Evolutionary conservation across 2,329 filamentous ascomycete species (phyloP), one percentile per base, ranked within the genome.

Genomic region (Salinomyces thailandicus): DNA sequence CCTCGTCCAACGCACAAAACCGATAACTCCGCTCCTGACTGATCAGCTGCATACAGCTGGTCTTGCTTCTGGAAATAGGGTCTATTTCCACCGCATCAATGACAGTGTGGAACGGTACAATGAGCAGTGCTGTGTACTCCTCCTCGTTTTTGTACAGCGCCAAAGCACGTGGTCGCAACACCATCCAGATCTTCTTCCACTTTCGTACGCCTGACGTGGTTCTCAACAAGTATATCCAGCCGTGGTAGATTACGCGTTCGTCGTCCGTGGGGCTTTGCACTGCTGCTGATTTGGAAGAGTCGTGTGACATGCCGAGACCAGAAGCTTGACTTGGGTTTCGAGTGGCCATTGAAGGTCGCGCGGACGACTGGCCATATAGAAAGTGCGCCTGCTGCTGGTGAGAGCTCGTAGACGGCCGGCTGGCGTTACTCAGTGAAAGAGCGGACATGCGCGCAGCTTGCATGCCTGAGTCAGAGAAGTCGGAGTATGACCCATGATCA

Each of bases 131-230:
- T 9, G 82, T 80, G 59, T 96, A 96, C 62, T 98, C 91, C 45
- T 75, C 67, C 38, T 93, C 84, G 54, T 93, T 81, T 61, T 95
- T 95, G 69, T 98, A 98, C 17, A 96, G 73, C 12, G 85, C 82
- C 19, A 98, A 67, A 45, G 83, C 86, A 35, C 81, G 79, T 1
- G 85, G 81, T 19, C 91, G 82, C 35, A 98, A 71, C 0, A 96
- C 91, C 9, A 81, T 82, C 91, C 91, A 96, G 41, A 86, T 72
- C 50, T 85, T 81, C 67, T 94, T 95, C 91, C 91, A 98, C 53
- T 93, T 83, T 31, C 82, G 78, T 37, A 98, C 75, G 6, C 86
- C 85, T 15, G 80, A 72, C 52, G 85, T 87, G 43, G 79, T 83
- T 51, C 84, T 85, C 38, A 95, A 73, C 43, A 85, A 77, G 59